These are phyloP conservation scores for Clitoria ternatea DNA, from an alignment of 306 rosid species.

Conservation along the genomic window DNA sequence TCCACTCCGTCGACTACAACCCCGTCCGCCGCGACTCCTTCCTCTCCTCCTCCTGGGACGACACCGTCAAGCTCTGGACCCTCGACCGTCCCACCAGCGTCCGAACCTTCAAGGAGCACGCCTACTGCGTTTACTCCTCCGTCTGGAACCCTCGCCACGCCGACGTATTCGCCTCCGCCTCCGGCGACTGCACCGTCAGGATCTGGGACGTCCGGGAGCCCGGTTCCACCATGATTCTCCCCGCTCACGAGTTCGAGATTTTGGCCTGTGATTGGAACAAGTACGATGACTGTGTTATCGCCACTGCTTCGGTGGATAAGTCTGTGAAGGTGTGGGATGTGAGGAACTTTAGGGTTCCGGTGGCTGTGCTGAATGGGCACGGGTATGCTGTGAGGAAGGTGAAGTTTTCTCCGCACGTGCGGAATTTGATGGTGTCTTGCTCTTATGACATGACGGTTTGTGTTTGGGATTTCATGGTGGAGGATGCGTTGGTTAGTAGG, in stretches of 20 bases:
- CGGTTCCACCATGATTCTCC: slow-evolving; percentile 71
- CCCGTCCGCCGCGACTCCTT: slow-evolving; percentile 95
- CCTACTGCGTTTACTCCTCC: slow-evolving; percentile 82
- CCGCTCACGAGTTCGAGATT: slow-evolving; percentile 74
- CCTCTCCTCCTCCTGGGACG: slow-evolving; percentile 90
- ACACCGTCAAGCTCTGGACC: slow-evolving; percentile 85
- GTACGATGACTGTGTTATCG: slow-evolving; percentile 77
- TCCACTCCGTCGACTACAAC: slow-evolving; percentile 76
- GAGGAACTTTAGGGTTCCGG: slow-evolving; percentile 50
- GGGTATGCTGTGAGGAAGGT: slow-evolving; percentile 74
- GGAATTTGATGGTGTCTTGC: slow-evolving; percentile 63
- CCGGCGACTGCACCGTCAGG: slow-evolving; percentile 86
- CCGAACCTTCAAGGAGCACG: slow-evolving; percentile 87
- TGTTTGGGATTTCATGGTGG: slow-evolving; percentile 84
- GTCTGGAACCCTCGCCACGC: slow-evolving; percentile 95
- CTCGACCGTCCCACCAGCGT: slow-evolving; percentile 75
- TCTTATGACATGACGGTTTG: slow-evolving; percentile 94
- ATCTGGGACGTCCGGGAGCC: slow-evolving; percentile 95
- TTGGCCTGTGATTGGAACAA: slow-evolving; percentile 85
- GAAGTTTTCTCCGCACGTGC: slow-evolving; percentile 74
- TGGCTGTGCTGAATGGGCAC: slow-evolving; percentile 75
- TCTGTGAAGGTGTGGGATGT: slow-evolving; percentile 88
- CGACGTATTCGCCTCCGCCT: slow-evolving; percentile 90
- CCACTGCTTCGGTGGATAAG: slow-evolving; percentile 84
- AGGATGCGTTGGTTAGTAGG: slow-evolving; percentile 79